These are phyloP conservation scores for Penicillium macrosclerotiorum DNA, from an alignment of 495 filamentous ascomycete genomes.

Conservation along the genomic window DNA sequence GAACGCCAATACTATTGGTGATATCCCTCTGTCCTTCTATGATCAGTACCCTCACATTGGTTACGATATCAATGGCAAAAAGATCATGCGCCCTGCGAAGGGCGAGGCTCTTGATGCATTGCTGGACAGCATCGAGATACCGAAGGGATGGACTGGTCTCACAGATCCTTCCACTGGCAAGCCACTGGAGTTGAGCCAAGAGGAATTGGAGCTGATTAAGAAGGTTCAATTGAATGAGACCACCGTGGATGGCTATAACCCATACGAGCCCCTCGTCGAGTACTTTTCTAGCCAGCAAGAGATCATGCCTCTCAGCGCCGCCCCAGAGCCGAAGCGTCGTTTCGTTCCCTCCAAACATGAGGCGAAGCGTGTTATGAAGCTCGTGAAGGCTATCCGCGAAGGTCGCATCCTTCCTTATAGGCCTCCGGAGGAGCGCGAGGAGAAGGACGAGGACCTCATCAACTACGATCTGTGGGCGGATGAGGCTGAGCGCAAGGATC, in stretches of 20 bases:
- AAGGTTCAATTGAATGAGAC: constrained; percentile 91
- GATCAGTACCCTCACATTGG: constrained; percentile 97
- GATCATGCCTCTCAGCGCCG: constrained; percentile 90
- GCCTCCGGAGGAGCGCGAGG: constrained; percentile 70
- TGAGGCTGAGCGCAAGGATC: constrained; percentile 76
- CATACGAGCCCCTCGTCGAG: constrained; percentile 87
- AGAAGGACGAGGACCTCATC: constrained; percentile 65
- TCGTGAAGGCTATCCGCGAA: constrained; percentile 92
- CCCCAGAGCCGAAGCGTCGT: constrained; percentile 91
- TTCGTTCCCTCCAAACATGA: constrained; percentile 99
- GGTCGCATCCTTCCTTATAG: constrained; percentile 92
- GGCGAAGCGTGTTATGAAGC: constrained; percentile 95
- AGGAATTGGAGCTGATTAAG: constrained; percentile 84
- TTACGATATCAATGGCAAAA: constrained; percentile 98
- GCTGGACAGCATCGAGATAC: constrained; percentile 94
- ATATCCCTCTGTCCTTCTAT: constrained; percentile 93
- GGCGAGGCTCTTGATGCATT: constrained; percentile 92
- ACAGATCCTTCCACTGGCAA: constrained; percentile 92
- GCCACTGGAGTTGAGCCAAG: constrained; percentile 79
- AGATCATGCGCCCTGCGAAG: constrained; percentile 91
- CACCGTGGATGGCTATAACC: constrained; percentile 83
- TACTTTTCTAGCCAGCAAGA: constrained; percentile 90
- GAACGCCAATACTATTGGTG: constrained; percentile 84
- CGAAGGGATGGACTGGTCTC: constrained; percentile 95
- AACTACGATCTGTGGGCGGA: constrained; percentile 95